Evolutionary conservation across 2,329 filamentous ascomycete genomes (phyloP).

Genomic region (Xylariaceae sp.): DNA sequence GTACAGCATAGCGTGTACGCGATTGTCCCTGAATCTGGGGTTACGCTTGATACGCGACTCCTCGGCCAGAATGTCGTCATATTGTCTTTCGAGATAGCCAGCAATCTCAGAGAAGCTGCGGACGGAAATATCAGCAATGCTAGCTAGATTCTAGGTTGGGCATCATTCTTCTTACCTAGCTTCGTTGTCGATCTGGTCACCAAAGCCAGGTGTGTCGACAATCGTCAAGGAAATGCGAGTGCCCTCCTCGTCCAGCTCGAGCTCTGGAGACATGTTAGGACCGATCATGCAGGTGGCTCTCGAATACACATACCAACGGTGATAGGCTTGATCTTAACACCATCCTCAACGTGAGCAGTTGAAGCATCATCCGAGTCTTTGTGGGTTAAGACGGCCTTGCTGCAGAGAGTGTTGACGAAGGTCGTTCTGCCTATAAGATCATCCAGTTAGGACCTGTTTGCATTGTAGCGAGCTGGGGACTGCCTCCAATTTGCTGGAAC

Average conservation of each 20-base stretch:
- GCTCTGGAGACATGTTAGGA: constrained; percentile 50
- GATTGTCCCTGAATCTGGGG: constrained; percentile 97
- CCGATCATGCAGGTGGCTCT: constrained; percentile 17
- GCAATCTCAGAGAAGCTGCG: constrained; percentile 92
- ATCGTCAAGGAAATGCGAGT: constrained; percentile 97
- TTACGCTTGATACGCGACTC: constrained; percentile 99
- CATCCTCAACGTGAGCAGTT: constrained; percentile 88
- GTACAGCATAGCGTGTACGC: constrained; percentile 96
- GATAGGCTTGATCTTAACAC: constrained; percentile 96
- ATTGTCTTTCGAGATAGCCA: constrained; percentile 97
- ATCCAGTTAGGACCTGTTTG: constrained; percentile 8
- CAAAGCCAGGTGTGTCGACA: constrained; percentile 96
- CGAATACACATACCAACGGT: constrained; percentile 71
- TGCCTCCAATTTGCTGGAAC: constrained; percentile 5
- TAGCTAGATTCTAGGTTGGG: not conserved
- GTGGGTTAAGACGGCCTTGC: constrained; percentile 82
- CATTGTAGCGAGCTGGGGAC: not conserved
- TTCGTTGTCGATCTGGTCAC: constrained; percentile 99
- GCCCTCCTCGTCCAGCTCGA: constrained; percentile 96
- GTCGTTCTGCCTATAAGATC: constrained; percentile 75
- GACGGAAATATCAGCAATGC: not conserved
- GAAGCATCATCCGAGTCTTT: constrained; percentile 90
- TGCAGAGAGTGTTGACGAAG: constrained; percentile 98
- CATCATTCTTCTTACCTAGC: constrained; percentile 60
- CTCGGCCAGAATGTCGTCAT: constrained; percentile 97